phyloP scores from a whole-genome alignment of 495 filamentous ascomycete genomes.

The Aspergillus panamensis region DNA sequence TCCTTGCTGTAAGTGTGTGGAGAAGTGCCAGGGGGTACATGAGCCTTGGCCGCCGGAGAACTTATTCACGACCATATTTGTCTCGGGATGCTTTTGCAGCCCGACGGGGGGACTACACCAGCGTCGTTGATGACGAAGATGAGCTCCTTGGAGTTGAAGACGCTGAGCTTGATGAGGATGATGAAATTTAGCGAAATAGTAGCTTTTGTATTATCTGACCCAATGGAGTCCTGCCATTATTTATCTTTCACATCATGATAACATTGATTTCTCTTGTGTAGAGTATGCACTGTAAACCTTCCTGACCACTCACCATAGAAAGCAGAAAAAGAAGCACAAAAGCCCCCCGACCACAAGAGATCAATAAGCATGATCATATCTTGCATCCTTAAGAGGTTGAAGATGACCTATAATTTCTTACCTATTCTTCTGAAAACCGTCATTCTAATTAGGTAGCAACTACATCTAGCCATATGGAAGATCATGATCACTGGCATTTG shows the following conservation, averaged over 20 bases:
- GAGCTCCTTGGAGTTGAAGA: conserved; percentile 89
- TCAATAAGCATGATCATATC: too few relatives aligned
- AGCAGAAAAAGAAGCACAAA: too few relatives aligned
- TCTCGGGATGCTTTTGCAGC: conserved; percentile 81
- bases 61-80: conserved; percentile 65
- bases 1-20: conserved; percentile 65
- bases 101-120: conserved; percentile 76
- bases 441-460: too few relatives aligned
- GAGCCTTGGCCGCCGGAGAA: conserved; percentile 30
- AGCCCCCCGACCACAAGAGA: too few relatives aligned
- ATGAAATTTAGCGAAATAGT: conserved; percentile 58
- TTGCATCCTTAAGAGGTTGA: too few relatives aligned
- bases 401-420: too few relatives aligned
- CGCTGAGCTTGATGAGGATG: conserved; percentile 81
- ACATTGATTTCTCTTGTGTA: conserved; percentile 12
- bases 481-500: too few relatives aligned
- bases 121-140: conserved; percentile 89
- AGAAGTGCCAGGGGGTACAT: conserved; percentile 51
- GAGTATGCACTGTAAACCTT: too few relatives aligned
- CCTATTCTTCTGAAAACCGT: too few relatives aligned
- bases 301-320: too few relatives aligned
- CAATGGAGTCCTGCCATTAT: neutral
- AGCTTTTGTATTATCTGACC: neutral
- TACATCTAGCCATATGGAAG: too few relatives aligned
- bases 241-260: neutral